A percentile compares a stretch with the other conserved stretches of the same genome.
These are phyloP conservation scores for Cryphonectria parasitica DNA, from an alignment of 2,329 filamentous ascomycete species.

Conservation along the genomic window DNA sequence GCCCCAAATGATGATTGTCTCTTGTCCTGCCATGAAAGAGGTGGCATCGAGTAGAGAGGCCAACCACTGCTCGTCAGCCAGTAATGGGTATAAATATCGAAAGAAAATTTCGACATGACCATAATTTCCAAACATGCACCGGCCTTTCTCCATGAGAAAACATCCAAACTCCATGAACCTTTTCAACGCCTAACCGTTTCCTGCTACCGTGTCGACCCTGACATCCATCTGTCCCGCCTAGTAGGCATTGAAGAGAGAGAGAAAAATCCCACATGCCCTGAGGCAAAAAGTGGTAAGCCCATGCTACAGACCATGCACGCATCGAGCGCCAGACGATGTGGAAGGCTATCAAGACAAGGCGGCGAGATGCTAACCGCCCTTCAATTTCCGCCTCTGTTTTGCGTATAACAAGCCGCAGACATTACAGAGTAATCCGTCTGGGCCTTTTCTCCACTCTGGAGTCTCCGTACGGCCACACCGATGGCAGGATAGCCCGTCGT, in stretches of 20 bases:
- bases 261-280: background rate
- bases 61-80: background rate
- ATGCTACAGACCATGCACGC: background rate
- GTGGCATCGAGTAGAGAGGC: background rate
- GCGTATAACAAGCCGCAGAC: slow-evolving; percentile 29
- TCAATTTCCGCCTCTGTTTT: slow-evolving; percentile 26
- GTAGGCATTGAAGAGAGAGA: background rate
- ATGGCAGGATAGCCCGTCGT: slow-evolving; percentile 18
- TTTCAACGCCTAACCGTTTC: slow-evolving; percentile 13
- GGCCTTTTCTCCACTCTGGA: slow-evolving; percentile 30
- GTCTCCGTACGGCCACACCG: slow-evolving; percentile 29
- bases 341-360: background rate
- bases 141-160: background rate
- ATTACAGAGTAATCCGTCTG: slow-evolving; percentile 29
- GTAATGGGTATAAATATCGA: slow-evolving; percentile 6
- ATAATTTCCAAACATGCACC: background rate
- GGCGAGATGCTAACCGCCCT: background rate
- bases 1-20: background rate
- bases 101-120: background rate
- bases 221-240: background rate
- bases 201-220: background rate
- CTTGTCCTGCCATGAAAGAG: background rate
- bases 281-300: background rate
- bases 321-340: background rate
- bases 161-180: background rate